Conservation (phyloP, 768 basidiomycete species). For the Imleria badia region DNA sequence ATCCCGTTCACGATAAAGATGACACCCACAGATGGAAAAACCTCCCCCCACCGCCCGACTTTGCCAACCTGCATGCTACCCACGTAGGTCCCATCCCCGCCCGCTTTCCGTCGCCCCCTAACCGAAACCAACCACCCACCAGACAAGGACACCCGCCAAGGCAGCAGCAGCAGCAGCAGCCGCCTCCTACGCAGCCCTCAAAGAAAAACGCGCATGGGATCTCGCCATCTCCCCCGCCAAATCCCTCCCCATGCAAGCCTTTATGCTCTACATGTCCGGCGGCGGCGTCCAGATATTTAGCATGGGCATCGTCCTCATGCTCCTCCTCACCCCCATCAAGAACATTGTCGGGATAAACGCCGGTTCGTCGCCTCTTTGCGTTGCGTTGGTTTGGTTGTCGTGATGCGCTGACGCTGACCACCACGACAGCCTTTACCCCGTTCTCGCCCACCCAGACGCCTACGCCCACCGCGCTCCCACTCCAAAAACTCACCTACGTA, state of each 20-base stretch:
- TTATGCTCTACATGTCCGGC: conserved; percentile 99
- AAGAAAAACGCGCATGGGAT: conserved; percentile 83
- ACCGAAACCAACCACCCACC: neutral
- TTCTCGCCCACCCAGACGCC: conserved; percentile 50
- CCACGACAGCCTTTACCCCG: conserved; percentile 64
- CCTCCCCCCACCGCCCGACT: conserved; percentile 69
- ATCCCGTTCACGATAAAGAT: neutral
- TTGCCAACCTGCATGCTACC: conserved; percentile 46
- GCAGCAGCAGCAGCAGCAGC: conserved; percentile 31
- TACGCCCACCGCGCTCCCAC: conserved; percentile 48
- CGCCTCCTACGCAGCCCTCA: conserved; percentile 62
- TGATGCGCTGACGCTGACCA: too few relatives aligned
- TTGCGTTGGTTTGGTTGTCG: too few relatives aligned
- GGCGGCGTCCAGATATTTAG: conserved; percentile 95
- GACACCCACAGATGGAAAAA: conserved; percentile 52
- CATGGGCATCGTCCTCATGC: conserved; percentile 94
- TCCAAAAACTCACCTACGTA: conserved; percentile 72
- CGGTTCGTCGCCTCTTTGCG: conserved; percentile 50
- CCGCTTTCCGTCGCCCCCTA: neutral
- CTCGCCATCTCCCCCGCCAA: conserved; percentile 84
- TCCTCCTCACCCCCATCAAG: conserved; percentile 83
- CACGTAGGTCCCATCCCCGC: conserved; percentile 8
- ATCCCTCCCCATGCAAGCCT: conserved; percentile 92
- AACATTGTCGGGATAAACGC: conserved; percentile 77
- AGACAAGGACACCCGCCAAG: conserved; percentile 47